phyloP scores from a whole-genome alignment of 208 protist species.

The Leptomonas pyrrhocoris region DNA sequence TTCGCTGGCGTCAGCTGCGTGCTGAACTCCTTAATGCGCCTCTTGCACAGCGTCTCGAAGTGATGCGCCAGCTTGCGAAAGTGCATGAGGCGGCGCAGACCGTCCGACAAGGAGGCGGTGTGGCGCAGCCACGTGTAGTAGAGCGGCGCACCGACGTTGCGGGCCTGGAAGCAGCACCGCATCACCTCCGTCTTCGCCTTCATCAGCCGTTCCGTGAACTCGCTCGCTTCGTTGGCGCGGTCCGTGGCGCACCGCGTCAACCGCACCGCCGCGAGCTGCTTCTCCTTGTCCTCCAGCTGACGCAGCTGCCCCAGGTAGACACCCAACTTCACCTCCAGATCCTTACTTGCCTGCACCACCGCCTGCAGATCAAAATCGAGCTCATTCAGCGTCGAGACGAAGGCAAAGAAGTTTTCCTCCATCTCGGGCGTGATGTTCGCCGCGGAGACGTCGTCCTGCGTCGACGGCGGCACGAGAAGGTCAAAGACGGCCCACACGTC shows the following conservation, averaged over 20 bases:
- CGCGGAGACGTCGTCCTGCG: slow-evolving; percentile 37
- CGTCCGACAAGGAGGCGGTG: slow-evolving; percentile 62
- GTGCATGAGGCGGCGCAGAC: slow-evolving; percentile 75
- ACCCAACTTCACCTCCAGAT: slow-evolving; percentile 38
- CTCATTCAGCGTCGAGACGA: slow-evolving; percentile 55
- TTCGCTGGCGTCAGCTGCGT: not conserved
- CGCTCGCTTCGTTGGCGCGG: slow-evolving; percentile 6
- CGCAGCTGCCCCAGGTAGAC: slow-evolving; percentile 17
- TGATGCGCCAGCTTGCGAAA: slow-evolving; percentile 61
- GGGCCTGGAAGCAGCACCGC: slow-evolving; percentile 55
- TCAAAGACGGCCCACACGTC: slow-evolving; percentile 74
- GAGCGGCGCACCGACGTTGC: slow-evolving; percentile 60
- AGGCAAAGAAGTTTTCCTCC: slow-evolving; percentile 54
- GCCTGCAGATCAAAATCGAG: slow-evolving; percentile 61
- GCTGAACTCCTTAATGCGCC: slow-evolving; percentile 15
- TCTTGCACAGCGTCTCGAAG: slow-evolving; percentile 56
- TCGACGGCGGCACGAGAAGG: slow-evolving; percentile 50
- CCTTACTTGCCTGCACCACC: slow-evolving; percentile 34
- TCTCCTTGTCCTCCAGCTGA: slow-evolving; percentile 21
- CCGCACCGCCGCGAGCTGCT: not conserved
- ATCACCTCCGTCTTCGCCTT: slow-evolving; percentile 50
- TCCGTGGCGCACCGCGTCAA: slow-evolving; percentile 11
- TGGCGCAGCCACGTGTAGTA: slow-evolving; percentile 80
- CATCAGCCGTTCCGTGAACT: slow-evolving; percentile 34
- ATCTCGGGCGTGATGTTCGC: slow-evolving; percentile 29